Base-by-base conservation (phyloP, 768 basidiomycete species). In the Russula compacta region DNA sequence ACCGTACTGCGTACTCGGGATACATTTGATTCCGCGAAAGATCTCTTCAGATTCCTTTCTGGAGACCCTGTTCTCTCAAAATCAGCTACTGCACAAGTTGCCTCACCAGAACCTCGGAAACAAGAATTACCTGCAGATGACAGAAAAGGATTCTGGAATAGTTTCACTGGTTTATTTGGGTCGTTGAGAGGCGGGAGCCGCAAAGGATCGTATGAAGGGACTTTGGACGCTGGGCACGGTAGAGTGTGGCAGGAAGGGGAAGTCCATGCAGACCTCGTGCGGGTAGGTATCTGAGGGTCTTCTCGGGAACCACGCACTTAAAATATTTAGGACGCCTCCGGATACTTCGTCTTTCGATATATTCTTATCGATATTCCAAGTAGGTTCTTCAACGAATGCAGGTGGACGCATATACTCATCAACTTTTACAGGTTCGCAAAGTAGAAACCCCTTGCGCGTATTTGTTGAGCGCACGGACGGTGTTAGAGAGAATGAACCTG, bases 311-410 rank as follows among this genome's bases (percentile, higher is more conserved):
- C 21, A 14, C 2, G 53, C 29, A n/a, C 47, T 61, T n/a, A 54
- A 29, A 33, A 10, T 9, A 38, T 35, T 48, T 69, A 91, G 89
- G 86, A 89, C 64, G 81, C 81, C 52, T 81, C 86, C 54, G 89
- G 89, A 8, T 84, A 86, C 69, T 92, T 88, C 69, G 81, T 85
- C 59, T 87, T 87, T 71, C 80, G 85, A 53, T 90, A 90, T 71
- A 77, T 92, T 52, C 77, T 90, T 47, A 78, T 92, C 44, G 89
- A 92, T 72, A 79, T 92, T 59, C 89, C 89, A 38, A 84, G 89
- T 91, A 72, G 63, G 86, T 76, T 51, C 66, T 19, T 44, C 21
- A 36, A 43, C 39, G 4, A 51, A 29, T 59, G 51, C 71, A 69
- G 17, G 69, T 70, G 24, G 70, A 68, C 70, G 70, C 55, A 67